Percentiles rank a stretch among this genome's conserved stretches.
These are phyloP conservation scores for Cryptomeria japonica DNA, from an alignment of 75 land plant genomes.

Conservation along the genomic window DNA sequence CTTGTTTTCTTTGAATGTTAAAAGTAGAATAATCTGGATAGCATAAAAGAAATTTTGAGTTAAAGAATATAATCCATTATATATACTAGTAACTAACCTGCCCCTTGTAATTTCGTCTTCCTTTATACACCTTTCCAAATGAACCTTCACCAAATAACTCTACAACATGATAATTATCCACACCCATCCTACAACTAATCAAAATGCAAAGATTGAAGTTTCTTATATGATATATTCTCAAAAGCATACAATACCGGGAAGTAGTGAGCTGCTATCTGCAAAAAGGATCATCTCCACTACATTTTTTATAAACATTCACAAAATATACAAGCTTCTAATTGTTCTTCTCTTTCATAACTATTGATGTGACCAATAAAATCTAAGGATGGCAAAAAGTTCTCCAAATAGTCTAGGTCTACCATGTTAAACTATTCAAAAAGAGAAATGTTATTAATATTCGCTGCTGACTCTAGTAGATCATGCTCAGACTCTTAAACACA, in stretches of 20 bases:
- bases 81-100: conserved; percentile 70
- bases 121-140: conserved; percentile 97
- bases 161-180: conserved; percentile 93
- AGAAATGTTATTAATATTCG: neutral
- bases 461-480: neutral
- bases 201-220: neutral
- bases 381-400: neutral
- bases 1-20: conserved; percentile 6
- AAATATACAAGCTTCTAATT: neutral
- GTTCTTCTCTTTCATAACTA: neutral
- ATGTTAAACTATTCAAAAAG: neutral
- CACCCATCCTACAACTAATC: conserved; percentile 48
- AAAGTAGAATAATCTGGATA: neutral
- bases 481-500: neutral
- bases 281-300: neutral
- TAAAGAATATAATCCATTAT: neutral
- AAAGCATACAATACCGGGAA: neutral
- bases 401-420: neutral
- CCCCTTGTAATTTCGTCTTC: conserved; percentile 85
- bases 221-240: neutral
- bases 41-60: neutral
- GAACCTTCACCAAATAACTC: conserved; percentile 98
- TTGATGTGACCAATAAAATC: too few relatives aligned
- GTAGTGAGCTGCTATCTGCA: neutral
- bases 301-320: neutral